Conservation (phyloP, 257 asterid species). For the Scutellaria minor region DNA sequence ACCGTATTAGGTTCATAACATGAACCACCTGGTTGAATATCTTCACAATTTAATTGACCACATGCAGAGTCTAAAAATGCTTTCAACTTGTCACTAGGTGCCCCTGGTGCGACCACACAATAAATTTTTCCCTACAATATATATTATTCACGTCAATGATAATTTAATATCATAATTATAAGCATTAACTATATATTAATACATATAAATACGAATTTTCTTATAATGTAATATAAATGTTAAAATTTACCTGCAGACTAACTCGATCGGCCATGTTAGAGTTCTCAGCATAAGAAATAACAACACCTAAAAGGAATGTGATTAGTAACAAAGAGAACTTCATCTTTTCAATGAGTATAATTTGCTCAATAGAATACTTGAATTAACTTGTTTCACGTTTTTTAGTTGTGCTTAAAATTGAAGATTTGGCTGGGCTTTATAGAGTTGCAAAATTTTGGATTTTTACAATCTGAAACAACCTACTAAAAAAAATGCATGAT, state of each 20-base stretch:
- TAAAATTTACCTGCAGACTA: background rate
- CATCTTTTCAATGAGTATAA: background rate
- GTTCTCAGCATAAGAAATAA: background rate
- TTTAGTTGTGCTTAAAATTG: background rate
- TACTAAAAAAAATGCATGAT: no score
- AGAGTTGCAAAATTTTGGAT: background rate
- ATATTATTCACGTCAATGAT: background rate
- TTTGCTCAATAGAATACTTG: background rate
- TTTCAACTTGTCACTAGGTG: background rate
- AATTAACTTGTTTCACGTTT: background rate
- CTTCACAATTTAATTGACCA: background rate
- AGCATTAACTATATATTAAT: no score
- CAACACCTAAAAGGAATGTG: constrained; percentile 11
- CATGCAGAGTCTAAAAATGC: constrained; percentile 8
- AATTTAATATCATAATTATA: no score
- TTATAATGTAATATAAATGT: no score
- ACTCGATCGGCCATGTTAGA: background rate
- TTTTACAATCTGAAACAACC: no score
- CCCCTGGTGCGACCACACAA: constrained; percentile 1
- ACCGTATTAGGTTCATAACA: constrained; percentile 22
- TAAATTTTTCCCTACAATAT: constrained; percentile 24
- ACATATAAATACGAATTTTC: no score
- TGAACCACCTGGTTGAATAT: constrained; percentile 26
- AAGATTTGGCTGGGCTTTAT: background rate
- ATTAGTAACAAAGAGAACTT: constrained; percentile 14